Evolutionary conservation across 2,329 filamentous ascomycete genomes (phyloP).

Genomic region (Ascochyta viciae-villosae): DNA sequence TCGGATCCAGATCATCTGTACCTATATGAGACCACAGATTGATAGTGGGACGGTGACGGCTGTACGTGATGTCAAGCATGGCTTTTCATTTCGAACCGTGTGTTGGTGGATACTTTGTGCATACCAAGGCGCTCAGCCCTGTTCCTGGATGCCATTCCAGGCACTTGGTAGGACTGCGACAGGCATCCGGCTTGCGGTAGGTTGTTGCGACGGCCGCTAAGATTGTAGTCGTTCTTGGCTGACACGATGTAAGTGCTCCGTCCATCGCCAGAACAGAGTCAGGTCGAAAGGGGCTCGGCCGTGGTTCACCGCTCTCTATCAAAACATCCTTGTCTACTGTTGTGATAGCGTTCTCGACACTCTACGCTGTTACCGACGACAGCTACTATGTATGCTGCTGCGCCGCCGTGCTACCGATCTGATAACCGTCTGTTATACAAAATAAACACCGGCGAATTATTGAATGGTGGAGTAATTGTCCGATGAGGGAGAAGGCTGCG

Average conservation of each 20-base stretch:
- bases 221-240: conserved; percentile 1
- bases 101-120: background rate
- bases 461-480: conserved; percentile 20
- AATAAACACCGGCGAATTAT: conserved; percentile 3
- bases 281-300: background rate
- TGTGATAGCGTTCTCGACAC: background rate
- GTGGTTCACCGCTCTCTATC: background rate
- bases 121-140: background rate
- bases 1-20: background rate
- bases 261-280: background rate
- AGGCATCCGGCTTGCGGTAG: conserved; percentile 1
- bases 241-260: background rate
- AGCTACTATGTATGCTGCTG: too few species aligned
- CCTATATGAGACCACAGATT: background rate
- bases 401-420: background rate
- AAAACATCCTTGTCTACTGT: background rate
- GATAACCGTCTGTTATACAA: background rate
- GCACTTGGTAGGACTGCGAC: background rate
- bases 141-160: background rate
- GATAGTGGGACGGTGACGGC: background rate
- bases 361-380: background rate
- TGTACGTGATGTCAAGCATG: background rate
- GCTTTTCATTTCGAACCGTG: background rate
- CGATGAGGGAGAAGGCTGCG: conserved; percentile 7
- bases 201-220: background rate